A percentile compares a stretch with the other conserved stretches of the same genome.
Conservation (phyloP, 176 grass and related monocot genomes). For the Rhynchospora breviuscula region DNA sequence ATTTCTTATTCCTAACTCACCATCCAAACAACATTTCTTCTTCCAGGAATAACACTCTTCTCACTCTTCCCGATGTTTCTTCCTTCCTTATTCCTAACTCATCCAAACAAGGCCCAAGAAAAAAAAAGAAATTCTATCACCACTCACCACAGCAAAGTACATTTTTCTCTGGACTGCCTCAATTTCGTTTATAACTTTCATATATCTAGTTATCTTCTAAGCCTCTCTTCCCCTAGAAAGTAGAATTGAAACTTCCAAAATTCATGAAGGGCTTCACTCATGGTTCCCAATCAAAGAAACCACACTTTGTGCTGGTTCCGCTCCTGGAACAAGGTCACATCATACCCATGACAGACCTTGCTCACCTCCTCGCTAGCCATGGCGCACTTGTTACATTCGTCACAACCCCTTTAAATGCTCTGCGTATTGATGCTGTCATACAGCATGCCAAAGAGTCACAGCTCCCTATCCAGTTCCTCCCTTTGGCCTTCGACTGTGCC, state of each 20-base stretch:
- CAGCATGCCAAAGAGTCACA: background rate
- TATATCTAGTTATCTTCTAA: background rate
- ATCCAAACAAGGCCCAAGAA: too few species aligned
- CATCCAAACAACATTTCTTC: too few species aligned
- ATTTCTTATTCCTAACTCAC: too few species aligned
- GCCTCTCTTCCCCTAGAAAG: background rate
- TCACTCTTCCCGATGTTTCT: too few species aligned
- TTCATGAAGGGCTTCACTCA: background rate
- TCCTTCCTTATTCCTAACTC: too few species aligned
- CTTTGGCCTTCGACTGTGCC: constrained; percentile 9
- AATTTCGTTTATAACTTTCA: background rate
- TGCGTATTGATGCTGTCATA: constrained; percentile 12
- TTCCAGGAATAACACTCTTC: too few species aligned
- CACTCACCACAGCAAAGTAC: background rate
- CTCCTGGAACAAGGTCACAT: constrained; percentile 23
- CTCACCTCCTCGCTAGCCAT: background rate
- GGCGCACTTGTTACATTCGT: constrained; percentile 17
- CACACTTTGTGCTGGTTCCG: constrained; percentile 24
- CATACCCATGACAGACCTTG: constrained; percentile 26
- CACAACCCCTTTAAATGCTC: constrained; percentile 30
- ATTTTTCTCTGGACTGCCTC: background rate
- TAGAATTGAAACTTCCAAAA: too few species aligned
- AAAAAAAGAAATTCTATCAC: background rate
- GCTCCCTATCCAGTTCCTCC: background rate
- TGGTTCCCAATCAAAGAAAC: background rate